Evolutionary conservation across 805 yeast genomes (phyloP), one percentile per base, ranked within the genome.

Genomic region (Lipomyces chichibuensis): DNA sequence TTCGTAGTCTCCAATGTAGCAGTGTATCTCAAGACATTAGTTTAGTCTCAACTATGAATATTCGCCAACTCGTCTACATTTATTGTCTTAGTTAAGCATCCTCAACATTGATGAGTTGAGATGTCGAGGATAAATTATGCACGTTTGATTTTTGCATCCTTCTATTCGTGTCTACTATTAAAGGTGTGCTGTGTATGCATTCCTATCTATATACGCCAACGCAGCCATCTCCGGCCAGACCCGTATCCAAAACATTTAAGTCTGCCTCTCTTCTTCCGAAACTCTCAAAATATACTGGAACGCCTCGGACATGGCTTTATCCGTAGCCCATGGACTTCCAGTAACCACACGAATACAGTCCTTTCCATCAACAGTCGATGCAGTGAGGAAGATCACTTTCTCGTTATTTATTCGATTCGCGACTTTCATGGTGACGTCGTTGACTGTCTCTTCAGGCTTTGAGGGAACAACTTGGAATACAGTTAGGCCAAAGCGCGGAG

Each of bases 401-500:
- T 70, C 71, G 33, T 43, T 55, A 37, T 66, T 68, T 17, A 72
- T 49, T 32, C 65, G 62, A 46, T 63, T 65, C 17, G 63, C 64
- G 17, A 72, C 72, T 51, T 35, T 49, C 59, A 69, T 64, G 29
- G 74, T 65, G 17, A 71, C 32, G 5, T 61, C 67, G 39, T 66
- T 66, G 25, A 51, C 55, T 20, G 58, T 37, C n/a, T 7, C 63
- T 7, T 57, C 52, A 25, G 64, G 57, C 9, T 39, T 27, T 17
- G 54, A 27, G 13, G 73, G 60, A 9, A 69, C 56, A 20, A 71
- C 69, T 59, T 64, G 64, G 60, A 72, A 72, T 20, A 70, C 68
- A 5, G 72, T 72, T 53, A 72, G 57, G 2, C 72, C 74, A 35
- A 69, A 64, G 37, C 61, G 59, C 29, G 74, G 74, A 43, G 57